Evolutionary conservation across 2,329 filamentous ascomycete genomes (phyloP).

Genomic region (Stromatinia cepivora): DNA sequence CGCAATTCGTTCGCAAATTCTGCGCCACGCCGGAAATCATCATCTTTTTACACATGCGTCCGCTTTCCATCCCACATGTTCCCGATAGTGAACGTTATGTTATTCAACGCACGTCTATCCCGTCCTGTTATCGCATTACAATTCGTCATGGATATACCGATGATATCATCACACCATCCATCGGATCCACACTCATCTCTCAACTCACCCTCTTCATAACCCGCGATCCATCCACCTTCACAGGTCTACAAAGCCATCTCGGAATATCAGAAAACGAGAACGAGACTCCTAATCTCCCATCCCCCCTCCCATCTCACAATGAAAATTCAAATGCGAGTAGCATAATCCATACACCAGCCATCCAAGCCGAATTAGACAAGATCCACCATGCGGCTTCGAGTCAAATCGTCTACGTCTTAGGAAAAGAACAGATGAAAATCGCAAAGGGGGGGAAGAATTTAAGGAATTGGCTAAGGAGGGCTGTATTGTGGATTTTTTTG

Average conservation of each 20-base stretch:
- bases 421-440: slow-evolving; percentile 62
- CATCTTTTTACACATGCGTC: slow-evolving; percentile 74
- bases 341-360: slow-evolving; percentile 33
- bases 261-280: too few relatives aligned
- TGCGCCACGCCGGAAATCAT: slow-evolving; percentile 64
- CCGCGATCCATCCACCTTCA: slow-evolving; percentile 37
- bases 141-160: slow-evolving; percentile 74
- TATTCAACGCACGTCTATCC: slow-evolving; percentile 47
- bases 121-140: slow-evolving; percentile 67
- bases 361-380: slow-evolving; percentile 46
- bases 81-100: slow-evolving; percentile 50
- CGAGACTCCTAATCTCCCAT: neutral
- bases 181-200: slow-evolving; percentile 59
- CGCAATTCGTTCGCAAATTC: slow-evolving; percentile 72
- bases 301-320: neutral
- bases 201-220: slow-evolving; percentile 56
- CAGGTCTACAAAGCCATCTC: neutral
- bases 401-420: slow-evolving; percentile 58
- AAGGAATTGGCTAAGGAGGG: slow-evolving; percentile 42
- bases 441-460: slow-evolving; percentile 43
- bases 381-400: slow-evolving; percentile 48
- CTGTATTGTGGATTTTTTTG: slow-evolving; percentile 57
- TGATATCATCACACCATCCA: slow-evolving; percentile 64
- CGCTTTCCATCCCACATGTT: slow-evolving; percentile 59
- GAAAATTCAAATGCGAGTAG: neutral